Percentiles rank a stretch among this genome's conserved stretches.
Evolutionary conservation across 1,284 basidiomycete genomes (phyloP).

Genomic region (Leccinum fallax): DNA sequence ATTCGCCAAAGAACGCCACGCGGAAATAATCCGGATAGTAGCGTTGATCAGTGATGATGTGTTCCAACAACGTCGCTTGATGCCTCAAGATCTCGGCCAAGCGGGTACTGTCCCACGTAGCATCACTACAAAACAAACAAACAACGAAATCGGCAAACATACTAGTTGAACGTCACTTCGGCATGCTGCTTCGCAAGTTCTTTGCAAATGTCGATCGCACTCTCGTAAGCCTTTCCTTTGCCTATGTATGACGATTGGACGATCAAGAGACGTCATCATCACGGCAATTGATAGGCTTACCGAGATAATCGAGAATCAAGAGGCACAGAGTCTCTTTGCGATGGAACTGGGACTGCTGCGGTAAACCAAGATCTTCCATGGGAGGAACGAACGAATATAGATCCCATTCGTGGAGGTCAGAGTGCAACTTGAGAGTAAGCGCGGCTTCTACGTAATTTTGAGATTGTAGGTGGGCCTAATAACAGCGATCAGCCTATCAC

Average conservation of each 20-base stretch:
- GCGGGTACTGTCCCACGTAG: conserved; percentile 53
- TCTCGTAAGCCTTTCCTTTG: conserved; percentile 96
- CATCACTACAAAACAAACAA: conserved; percentile 6
- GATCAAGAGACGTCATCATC: neutral
- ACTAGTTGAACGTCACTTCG: conserved; percentile 90
- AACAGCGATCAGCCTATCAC: conserved; percentile 9
- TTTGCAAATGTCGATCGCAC: conserved; percentile 90
- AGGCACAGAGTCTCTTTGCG: conserved; percentile 91
- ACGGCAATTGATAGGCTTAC: conserved; percentile 44
- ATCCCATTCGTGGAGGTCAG: conserved; percentile 92
- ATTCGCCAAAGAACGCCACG: conserved; percentile 91
- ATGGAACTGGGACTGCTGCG: conserved; percentile 92
- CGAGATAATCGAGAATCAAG: conserved; percentile 85
- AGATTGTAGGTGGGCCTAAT: conserved; percentile 80
- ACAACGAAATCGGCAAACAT: conserved; percentile 34
- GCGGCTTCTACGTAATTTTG: conserved; percentile 94
- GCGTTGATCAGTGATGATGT: conserved; percentile 80
- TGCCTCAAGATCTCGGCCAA: conserved; percentile 85
- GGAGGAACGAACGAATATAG: conserved; percentile 77
- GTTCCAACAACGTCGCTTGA: conserved; percentile 81
- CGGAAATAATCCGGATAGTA: conserved; percentile 93
- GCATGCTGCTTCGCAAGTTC: conserved; percentile 86
- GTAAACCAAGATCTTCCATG: conserved; percentile 85
- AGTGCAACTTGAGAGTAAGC: conserved; percentile 89
- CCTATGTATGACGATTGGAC: conserved; percentile 46